Percentiles rank a stretch among this genome's conserved stretches.
phyloP scores from a whole-genome alignment of 2,329 filamentous ascomycete species.

The Penicillium concentricum region DNA sequence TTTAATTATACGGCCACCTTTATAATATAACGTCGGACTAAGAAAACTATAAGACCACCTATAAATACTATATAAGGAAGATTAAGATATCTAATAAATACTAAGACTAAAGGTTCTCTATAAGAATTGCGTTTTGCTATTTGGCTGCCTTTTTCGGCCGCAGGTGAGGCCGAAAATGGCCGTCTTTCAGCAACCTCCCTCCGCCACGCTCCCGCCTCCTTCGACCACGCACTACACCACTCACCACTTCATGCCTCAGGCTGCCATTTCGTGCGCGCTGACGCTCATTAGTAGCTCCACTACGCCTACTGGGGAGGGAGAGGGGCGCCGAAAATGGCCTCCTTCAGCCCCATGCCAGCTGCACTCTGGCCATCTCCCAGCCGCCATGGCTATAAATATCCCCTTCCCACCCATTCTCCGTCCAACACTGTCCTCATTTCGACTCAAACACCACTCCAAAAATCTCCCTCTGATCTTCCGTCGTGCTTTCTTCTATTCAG shows the following conservation, averaged over 20 bases:
- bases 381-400: background rate
- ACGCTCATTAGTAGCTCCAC: background rate
- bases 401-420: background rate
- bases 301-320: background rate
- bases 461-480: background rate
- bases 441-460: background rate
- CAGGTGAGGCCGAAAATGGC: conserved; percentile 14
- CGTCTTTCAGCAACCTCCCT: conserved; percentile 14
- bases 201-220: conserved; percentile 14
- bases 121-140: conserved; percentile 14
- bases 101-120: too few relatives aligned
- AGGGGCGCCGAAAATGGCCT: background rate
- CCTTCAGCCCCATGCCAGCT: background rate
- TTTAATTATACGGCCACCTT: too few relatives aligned
- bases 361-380: background rate
- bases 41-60: too few relatives aligned
- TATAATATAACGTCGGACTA: too few relatives aligned
- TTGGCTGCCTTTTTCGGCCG: conserved; percentile 12
- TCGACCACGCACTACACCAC: conserved; percentile 10
- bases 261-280: background rate
- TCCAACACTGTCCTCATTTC: background rate
- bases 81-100: too few relatives aligned
- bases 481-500: background rate
- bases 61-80: too few relatives aligned
- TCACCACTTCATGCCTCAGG: conserved; percentile 4